phyloP scores from a whole-genome alignment of 345 rosid species.

The Clarkia xantiana region DNA sequence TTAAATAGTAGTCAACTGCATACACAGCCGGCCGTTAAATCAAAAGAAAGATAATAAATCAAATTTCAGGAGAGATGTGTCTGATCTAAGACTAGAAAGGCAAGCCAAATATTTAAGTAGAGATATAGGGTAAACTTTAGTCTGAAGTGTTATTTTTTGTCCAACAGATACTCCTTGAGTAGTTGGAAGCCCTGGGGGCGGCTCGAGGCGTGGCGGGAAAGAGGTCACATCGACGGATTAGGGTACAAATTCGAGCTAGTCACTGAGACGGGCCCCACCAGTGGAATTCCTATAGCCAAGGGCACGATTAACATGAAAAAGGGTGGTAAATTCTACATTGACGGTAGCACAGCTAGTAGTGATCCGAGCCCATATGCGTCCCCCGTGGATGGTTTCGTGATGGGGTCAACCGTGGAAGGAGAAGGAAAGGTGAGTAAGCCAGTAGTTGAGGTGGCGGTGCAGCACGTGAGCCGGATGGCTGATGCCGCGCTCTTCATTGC shows the following conservation, averaged over 20 bases:
- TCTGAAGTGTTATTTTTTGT: background rate
- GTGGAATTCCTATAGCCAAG: slow-evolving; percentile 58
- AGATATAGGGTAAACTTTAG: too few species aligned
- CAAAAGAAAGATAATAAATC: too few species aligned
- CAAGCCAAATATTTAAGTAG: too few species aligned
- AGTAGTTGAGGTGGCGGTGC: slow-evolving; percentile 59
- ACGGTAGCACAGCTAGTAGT: slow-evolving; percentile 13
- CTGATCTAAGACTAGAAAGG: too few species aligned
- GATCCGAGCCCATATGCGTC: slow-evolving; percentile 7
- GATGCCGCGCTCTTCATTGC: slow-evolving; percentile 83
- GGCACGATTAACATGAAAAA: slow-evolving; percentile 54
- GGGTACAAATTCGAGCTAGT: slow-evolving; percentile 90
- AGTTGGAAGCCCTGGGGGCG: slow-evolving; percentile 98
- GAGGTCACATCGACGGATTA: slow-evolving; percentile 66
- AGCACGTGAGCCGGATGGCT: slow-evolving; percentile 83
- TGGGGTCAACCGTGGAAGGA: slow-evolving; percentile 75
- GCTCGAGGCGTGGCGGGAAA: slow-evolving; percentile 92
- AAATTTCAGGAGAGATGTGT: too few species aligned
- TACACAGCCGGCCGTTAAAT: too few species aligned
- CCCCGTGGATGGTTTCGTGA: slow-evolving; percentile 75
- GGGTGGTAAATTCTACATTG: slow-evolving; percentile 74
- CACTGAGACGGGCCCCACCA: slow-evolving; percentile 40
- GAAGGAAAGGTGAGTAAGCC: slow-evolving; percentile 88
- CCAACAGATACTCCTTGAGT: slow-evolving; percentile 45
- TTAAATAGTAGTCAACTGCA: too few species aligned